A percentile compares a stretch with the other conserved stretches of the same genome.
phyloP scores from a whole-genome alignment of 257 asterid species.

The Schizonepeta tenuifolia region DNA sequence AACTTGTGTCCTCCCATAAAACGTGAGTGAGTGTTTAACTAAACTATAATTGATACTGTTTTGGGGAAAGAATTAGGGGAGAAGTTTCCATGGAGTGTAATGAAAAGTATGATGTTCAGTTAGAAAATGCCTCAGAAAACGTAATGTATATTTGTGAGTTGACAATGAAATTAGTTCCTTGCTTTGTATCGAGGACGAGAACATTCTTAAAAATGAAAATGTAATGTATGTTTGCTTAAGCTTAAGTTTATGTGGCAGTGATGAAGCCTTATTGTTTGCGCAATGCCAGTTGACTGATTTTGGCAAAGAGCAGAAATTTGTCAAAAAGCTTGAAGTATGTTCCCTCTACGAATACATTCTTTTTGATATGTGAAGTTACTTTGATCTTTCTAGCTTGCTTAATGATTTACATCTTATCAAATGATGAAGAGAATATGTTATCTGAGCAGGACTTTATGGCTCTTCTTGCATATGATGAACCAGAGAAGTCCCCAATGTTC shows the following conservation, averaged over 20 bases:
- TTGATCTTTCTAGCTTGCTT: constrained; percentile 9
- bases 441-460: constrained; percentile 75
- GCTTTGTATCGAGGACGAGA: not conserved
- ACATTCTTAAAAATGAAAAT: not conserved
- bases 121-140: not conserved
- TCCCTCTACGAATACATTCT: constrained; percentile 5
- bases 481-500: constrained; percentile 92
- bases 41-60: not conserved
- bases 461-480: constrained; percentile 90
- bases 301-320: constrained; percentile 74
- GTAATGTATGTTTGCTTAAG: constrained; percentile 9
- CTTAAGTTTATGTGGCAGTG: constrained; percentile 57
- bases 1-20: constrained; percentile 72
- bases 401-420: constrained; percentile 13
- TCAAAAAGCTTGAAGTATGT: constrained; percentile 78
- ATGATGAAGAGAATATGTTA: constrained; percentile 7
- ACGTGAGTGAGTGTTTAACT: constrained; percentile 53
- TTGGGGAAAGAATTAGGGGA: not conserved
- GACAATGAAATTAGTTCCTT: not conserved
- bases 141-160: not conserved
- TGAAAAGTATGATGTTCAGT: not conserved
- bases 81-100: not conserved
- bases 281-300: constrained; percentile 75
- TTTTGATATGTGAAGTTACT: constrained; percentile 4
- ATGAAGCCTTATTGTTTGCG: constrained; percentile 89